Conservation (phyloP, 2,329 filamentous ascomycete genomes). For the Aureobasidium mangrovei region DNA sequence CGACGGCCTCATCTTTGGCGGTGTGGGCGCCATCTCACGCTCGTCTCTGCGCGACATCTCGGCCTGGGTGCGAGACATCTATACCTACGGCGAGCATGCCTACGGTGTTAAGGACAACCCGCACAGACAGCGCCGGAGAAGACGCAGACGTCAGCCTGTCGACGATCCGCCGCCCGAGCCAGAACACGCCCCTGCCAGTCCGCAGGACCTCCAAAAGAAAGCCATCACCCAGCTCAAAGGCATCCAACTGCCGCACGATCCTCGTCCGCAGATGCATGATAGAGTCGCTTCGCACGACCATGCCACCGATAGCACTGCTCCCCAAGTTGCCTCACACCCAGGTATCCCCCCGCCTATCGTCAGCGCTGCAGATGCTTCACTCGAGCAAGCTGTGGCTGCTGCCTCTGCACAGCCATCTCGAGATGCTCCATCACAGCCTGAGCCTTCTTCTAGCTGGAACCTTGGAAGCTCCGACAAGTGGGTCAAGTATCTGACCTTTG, state of each 20-base stretch:
- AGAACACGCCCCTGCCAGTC: background rate
- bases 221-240: background rate
- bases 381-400: conserved; percentile 34
- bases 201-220: background rate
- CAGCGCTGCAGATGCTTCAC: conserved; percentile 34
- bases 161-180: background rate
- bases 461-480: conserved; percentile 39
- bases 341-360: conserved; percentile 41
- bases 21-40: conserved; percentile 63
- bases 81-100: conserved; percentile 70
- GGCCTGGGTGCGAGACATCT: conserved; percentile 83
- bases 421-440: background rate
- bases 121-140: conserved; percentile 50
- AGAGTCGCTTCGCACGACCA: conserved; percentile 22
- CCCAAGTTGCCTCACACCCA: conserved; percentile 19
- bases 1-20: conserved; percentile 82
- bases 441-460: conserved; percentile 21
- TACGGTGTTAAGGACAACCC: conserved; percentile 81
- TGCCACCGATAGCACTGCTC: conserved; percentile 15
- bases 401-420: conserved; percentile 24
- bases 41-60: conserved; percentile 64
- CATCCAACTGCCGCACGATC: conserved; percentile 12
- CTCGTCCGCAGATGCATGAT: conserved; percentile 20
- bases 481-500: conserved; percentile 44
- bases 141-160: conserved; percentile 29